A percentile compares a stretch with the other conserved stretches of the same genome.
These are phyloP conservation scores for Phytophthora meadii DNA, from an alignment of 352 stramenopile species.

Conservation along the genomic window DNA sequence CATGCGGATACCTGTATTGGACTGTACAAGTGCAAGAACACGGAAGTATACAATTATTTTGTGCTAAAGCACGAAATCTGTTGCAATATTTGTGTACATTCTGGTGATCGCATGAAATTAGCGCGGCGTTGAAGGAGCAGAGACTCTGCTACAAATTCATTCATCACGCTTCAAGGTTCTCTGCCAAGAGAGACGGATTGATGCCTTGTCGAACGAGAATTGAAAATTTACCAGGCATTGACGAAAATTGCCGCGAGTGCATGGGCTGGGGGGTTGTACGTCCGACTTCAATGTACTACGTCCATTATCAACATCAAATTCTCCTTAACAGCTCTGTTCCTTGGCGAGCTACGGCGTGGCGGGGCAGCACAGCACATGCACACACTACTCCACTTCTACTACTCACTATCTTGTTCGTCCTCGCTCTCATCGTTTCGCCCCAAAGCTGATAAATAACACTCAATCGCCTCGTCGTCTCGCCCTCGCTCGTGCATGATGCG, in stretches of 20 bases:
- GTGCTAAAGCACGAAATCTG: too few species aligned
- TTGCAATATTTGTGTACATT: too few species aligned
- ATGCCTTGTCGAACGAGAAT: constrained; percentile 3
- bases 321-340: constrained; percentile 40
- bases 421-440: constrained; percentile 47
- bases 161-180: not conserved
- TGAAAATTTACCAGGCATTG: constrained; percentile 3
- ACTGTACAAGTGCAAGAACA: too few species aligned
- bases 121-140: not conserved
- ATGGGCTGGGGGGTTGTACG: not conserved
- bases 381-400: constrained; percentile 47
- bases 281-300: constrained; percentile 16
- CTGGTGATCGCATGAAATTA: too few species aligned
- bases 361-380: constrained; percentile 13
- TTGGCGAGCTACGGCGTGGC: constrained; percentile 6
- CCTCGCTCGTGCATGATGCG: constrained; percentile 61
- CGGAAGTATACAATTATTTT: too few species aligned
- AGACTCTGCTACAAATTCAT: not conserved
- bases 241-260: constrained; percentile 3
- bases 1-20: constrained; percentile 32
- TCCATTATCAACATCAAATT: constrained; percentile 27
- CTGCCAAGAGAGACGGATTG: constrained; percentile 13
- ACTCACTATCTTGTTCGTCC: constrained; percentile 37
- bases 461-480: constrained; percentile 57
- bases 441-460: constrained; percentile 72